Percentiles rank a stretch among this genome's conserved stretches.
These are phyloP conservation scores for Diaporthe vaccinii DNA, from an alignment of 2,329 filamentous ascomycete genomes.

Conservation along the genomic window DNA sequence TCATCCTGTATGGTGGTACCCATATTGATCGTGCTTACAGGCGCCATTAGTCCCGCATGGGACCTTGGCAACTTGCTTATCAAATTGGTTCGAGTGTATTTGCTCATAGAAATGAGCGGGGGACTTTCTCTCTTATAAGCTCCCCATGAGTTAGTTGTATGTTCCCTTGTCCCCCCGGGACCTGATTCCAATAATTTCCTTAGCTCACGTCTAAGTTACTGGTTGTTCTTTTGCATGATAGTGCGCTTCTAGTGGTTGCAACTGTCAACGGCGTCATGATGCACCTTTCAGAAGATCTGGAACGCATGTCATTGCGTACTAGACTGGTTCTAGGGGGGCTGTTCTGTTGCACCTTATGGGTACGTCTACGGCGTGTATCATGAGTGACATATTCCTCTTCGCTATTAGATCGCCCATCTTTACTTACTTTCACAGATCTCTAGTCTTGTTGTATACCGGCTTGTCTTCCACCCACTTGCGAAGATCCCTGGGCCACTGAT, in stretches of 20 bases:
- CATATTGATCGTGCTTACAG: background rate
- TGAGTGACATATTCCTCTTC: no score
- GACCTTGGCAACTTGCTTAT: background rate
- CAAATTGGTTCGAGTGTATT: background rate
- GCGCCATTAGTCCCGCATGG: background rate
- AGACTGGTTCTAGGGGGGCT: background rate
- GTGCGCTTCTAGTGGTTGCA: background rate
- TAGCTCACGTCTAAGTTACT: no score
- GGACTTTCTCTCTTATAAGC: background rate
- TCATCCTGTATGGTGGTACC: background rate
- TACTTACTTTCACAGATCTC: background rate
- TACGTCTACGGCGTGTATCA: background rate
- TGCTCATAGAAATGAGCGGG: background rate
- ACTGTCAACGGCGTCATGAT: background rate
- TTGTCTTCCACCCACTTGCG: conserved; percentile 8
- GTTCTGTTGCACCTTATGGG: background rate
- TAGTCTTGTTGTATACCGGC: background rate
- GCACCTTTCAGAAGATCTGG: background rate
- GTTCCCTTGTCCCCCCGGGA: rapidly evolving
- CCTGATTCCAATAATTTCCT: no score
- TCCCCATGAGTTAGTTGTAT: rapidly evolving
- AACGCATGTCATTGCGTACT: rapidly evolving
- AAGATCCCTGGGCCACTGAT: background rate
- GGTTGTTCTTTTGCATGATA: background rate
- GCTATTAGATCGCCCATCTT: rapidly evolving